Base-by-base conservation (phyloP, 2,329 filamentous ascomycete species). In the Colletotrichum sublineola region DNA sequence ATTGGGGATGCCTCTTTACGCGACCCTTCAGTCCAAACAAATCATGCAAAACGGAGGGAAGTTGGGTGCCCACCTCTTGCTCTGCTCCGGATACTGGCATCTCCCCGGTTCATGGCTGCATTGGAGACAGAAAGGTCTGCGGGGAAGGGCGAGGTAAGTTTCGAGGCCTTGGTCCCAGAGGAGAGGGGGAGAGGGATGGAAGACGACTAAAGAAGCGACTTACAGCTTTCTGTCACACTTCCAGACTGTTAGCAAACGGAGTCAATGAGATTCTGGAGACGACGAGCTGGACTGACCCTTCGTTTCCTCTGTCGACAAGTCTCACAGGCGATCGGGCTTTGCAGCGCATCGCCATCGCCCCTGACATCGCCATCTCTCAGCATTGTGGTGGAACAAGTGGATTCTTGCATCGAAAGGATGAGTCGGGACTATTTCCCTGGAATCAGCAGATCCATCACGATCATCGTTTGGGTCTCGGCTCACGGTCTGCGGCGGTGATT, bases 21-120 rank as follows among this genome's bases (percentile, higher is more conserved):
- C 3, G 31, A 6, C 11, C 15, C 0, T 31, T 55, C 1, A 55
- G 52, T 9, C 11, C 4, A 12, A 29, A 29, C 4, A 12, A 29
- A 29, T 3, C 42, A 29, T 5, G 9, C 24, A 29, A 52, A 11
- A 29, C 24, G 14, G 2, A 8, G 12, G 8, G 1, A 20, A 44
- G 3, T 5, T 1, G 46, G 15, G 3, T 24, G 58, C 73, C 11
- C 76, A 81, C 72, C 75, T 73, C 40, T 80, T 84, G 72, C 76
- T 83, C 29, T 80, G 76, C 40, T 81, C 79, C 3, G 80, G 80
- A 40, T 81, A 81, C 8, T 79, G 77, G 48, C 80, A 81, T 40
- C 75, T 78, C 6, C 74, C 70, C 1, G 80, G 79, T 42, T 81
- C 74, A 46, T 77, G 74, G 15, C 62, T 75, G 66, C 80, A 81